Conservation (phyloP, 805 yeast species). For the Deakozyma indianensis region DNA sequence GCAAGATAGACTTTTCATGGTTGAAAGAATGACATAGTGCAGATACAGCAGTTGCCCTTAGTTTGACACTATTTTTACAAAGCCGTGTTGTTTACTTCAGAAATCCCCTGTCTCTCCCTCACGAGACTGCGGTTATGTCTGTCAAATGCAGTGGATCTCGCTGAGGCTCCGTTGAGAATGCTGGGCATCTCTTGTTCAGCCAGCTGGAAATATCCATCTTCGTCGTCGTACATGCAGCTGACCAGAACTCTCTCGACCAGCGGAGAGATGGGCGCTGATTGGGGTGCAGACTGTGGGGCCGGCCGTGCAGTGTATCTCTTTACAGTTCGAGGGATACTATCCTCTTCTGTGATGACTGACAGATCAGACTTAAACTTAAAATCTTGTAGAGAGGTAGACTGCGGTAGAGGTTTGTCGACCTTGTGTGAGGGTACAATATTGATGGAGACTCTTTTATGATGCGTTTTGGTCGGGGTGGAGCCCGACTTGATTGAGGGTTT, state of each 20-base stretch:
- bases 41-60: too few species aligned
- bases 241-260: background rate
- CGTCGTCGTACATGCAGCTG: background rate
- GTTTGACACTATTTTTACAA: too few species aligned
- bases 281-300: background rate
- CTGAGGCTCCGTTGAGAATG: background rate
- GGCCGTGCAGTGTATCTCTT: background rate
- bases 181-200: background rate
- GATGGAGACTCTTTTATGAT: background rate
- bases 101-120: too few species aligned
- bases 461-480: background rate
- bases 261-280: background rate
- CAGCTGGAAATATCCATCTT: background rate
- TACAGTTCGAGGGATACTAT: background rate
- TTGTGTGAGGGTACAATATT: background rate
- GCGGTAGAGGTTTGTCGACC: background rate
- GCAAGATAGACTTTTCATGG: too few species aligned
- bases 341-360: background rate
- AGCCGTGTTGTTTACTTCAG: too few species aligned
- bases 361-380: background rate
- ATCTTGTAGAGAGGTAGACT: background rate
- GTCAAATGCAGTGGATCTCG: background rate
- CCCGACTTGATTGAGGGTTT: background rate
- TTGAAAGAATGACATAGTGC: too few species aligned
- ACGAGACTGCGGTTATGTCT: too few species aligned